Base-by-base conservation (phyloP, 225 moss, liverwort and hornwort species). In the Takakia lepidozioides region DNA sequence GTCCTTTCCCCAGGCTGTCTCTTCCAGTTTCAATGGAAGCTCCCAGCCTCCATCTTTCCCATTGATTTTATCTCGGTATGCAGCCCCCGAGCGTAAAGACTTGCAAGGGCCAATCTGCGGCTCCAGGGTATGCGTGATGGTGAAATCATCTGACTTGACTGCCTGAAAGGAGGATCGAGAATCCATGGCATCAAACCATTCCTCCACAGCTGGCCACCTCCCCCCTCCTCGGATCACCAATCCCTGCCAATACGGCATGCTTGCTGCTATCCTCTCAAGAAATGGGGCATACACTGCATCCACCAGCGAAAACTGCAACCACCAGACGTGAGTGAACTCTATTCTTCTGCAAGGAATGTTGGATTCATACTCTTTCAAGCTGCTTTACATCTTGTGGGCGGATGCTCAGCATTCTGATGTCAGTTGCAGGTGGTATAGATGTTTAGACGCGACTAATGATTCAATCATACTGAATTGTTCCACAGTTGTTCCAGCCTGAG, bases 171-270 rank as follows among this genome's bases (percentile, higher is more conserved):
- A 57, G 9, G 86, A 78, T 39, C 88, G 72, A 8, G 83, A 55
- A 62, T 93, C 93, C 88, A 88, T 86, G 17, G 78, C 74, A 21
- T 83, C 83, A 27, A 68, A 93, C 88, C 93, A 93, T 0, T 25
- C n/a, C 27, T 84, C 83, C 45, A 93, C 41, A 1, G 81, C 78
- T 23, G 78, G 71, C 88, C 93, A 93, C 11, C 67, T 72, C 5
- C 66, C 41, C 35, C 66, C 69, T 34, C 73, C 73, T 20, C 93
- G 68, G 15, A 93, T 49, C 19, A 50, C 48, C 25, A 81, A 49
- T 3, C 93, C 88, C 2, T 67, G 76, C 85, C 85, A 93, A 56
- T 85, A 85, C 3, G 82, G 88, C 76, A 83, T 80, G 45, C 85
- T 83, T 14, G 88, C 87, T 1, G 85, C 92, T 48, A 88, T 71